These are phyloP conservation scores for Colletotrichum trifolii DNA, from an alignment of 2,329 filamentous ascomycete species.

Conservation along the genomic window DNA sequence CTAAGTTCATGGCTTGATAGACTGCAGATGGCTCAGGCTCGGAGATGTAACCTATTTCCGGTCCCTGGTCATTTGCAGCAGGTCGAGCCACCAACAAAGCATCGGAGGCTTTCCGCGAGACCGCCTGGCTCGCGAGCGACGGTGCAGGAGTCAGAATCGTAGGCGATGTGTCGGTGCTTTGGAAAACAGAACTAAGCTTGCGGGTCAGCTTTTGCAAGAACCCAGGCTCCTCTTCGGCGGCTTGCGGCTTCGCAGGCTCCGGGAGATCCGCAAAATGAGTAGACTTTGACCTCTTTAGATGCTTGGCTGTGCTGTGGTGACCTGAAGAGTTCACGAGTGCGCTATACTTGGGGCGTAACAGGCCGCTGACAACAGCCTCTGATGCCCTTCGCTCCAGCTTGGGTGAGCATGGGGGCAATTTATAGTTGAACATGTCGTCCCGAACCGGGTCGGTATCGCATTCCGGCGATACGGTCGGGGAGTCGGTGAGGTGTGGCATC, in stretches of 20 bases:
- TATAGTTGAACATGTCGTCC: slow-evolving; percentile 27
- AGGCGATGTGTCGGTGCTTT: not conserved
- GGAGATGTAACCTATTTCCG: not conserved
- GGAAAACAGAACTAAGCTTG: slow-evolving; percentile 32
- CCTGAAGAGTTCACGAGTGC: not conserved
- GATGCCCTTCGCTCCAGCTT: slow-evolving; percentile 5
- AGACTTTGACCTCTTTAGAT: slow-evolving; percentile 3
- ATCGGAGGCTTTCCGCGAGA: not conserved
- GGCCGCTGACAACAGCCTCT: not conserved
- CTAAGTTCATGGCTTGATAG: slow-evolving; percentile 15
- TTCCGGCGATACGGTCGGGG: not conserved
- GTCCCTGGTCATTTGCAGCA: no score
- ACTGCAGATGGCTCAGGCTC: slow-evolving; percentile 7
- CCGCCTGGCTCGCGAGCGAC: slow-evolving; percentile 4
- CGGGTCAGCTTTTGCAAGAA: slow-evolving; percentile 25
- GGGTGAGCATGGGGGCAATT: not conserved
- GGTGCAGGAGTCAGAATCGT: slow-evolving; percentile 9
- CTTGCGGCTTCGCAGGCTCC: not conserved
- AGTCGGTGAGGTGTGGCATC: no score
- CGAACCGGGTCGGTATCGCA: slow-evolving; percentile 12
- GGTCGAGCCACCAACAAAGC: not conserved
- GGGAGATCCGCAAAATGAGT: not conserved
- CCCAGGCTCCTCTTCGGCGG: not conserved
- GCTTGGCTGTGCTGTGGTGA: not conserved
- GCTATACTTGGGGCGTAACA: not conserved